Percentiles rank a stretch among this genome's conserved stretches.
Evolutionary conservation across 352 stramenopile species (phyloP).

Genomic region (Phytopythium oedochilum): DNA sequence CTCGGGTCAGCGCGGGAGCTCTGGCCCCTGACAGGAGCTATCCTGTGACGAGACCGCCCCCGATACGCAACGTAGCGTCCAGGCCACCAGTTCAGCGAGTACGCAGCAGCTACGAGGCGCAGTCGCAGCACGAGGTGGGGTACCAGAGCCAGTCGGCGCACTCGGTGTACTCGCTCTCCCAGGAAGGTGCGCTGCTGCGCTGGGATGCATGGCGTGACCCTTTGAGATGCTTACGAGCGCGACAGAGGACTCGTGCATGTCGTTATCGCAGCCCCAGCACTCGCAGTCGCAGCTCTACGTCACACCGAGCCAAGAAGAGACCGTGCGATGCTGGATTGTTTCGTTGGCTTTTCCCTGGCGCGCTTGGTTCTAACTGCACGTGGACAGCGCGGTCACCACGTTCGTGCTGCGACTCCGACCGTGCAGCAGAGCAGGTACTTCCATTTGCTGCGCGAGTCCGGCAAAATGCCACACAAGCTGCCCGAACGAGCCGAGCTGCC

Average conservation of each 20-base stretch:
- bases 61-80: neutral
- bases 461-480: neutral
- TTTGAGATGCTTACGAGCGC: no score
- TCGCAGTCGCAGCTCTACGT: constrained; percentile 30
- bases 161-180: constrained; percentile 9
- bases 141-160: constrained; percentile 11
- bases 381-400: neutral
- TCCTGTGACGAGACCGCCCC: neutral
- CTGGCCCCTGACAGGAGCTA: neutral
- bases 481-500: neutral
- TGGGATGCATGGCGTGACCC: no score
- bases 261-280: constrained; percentile 38
- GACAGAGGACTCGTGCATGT: constrained; percentile 27
- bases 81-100: neutral
- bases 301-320: constrained; percentile 20
- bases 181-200: constrained; percentile 21
- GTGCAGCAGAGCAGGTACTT: constrained; percentile 11
- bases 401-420: neutral
- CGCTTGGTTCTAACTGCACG: neutral
- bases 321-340: neutral
- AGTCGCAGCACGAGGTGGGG: neutral
- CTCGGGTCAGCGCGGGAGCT: neutral
- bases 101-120: neutral
- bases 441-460: constrained; percentile 4
- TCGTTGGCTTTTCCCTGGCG: neutral